These are phyloP conservation scores for Chaetomium sp. DNA, from an alignment of 2,329 filamentous ascomycete genomes.

Conservation along the genomic window DNA sequence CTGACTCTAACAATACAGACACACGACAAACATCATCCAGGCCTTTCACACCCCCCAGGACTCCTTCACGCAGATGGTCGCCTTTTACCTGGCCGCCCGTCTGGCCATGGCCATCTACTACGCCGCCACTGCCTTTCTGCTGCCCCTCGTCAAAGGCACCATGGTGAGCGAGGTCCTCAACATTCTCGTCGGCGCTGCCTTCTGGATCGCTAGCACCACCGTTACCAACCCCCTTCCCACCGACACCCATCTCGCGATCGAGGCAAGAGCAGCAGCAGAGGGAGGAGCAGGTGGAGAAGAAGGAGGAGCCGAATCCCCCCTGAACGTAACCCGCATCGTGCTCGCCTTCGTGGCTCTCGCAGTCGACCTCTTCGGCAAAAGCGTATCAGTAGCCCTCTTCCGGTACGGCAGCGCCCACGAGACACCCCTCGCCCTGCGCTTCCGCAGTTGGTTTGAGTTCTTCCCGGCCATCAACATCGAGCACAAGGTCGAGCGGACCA, in stretches of 20 bases:
- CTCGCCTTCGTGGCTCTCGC: neutral
- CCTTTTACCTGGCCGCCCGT: neutral
- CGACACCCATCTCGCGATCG: no score
- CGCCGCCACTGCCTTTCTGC: neutral
- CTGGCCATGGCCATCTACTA: neutral
- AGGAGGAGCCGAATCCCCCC: neutral
- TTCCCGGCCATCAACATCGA: constrained; percentile 1
- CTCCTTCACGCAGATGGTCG: neutral
- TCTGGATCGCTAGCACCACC: neutral
- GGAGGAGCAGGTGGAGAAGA: neutral
- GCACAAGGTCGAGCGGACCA: constrained; percentile 1
- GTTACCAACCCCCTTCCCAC: neutral
- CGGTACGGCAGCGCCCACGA: neutral
- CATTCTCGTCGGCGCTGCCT: neutral
- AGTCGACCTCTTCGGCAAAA: neutral
- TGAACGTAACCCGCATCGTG: neutral
- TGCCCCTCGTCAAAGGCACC: neutral
- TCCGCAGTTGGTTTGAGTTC: neutral
- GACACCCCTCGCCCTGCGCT: neutral
- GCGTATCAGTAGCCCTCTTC: neutral
- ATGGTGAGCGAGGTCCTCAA: neutral
- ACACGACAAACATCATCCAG: neutral
- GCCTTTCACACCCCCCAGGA: neutral
- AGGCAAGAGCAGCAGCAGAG: neutral
- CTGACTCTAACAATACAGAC: no score